A percentile compares a stretch with the other conserved stretches of the same genome.
Evolutionary conservation across 768 basidiomycete genomes (phyloP).

Genomic region (Collybia sp.): DNA sequence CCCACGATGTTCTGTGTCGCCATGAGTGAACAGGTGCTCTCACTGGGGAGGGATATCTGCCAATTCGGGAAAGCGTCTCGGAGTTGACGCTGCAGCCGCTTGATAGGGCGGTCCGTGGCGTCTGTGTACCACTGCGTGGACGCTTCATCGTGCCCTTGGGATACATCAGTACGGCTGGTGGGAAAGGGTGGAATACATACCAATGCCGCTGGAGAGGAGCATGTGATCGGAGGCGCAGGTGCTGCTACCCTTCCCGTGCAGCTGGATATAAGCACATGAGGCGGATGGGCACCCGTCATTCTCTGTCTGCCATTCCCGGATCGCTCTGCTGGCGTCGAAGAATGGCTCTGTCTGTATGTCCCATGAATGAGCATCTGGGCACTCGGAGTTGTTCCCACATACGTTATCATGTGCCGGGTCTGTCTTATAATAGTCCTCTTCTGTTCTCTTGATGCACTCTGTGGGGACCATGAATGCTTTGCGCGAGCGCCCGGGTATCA

Average conservation of each 20-base stretch:
- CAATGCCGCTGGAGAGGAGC: slow-evolving; percentile 42
- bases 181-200: slow-evolving; percentile 16
- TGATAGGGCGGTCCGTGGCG: slow-evolving; percentile 25
- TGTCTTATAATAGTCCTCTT: slow-evolving; percentile 32
- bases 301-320: slow-evolving; percentile 34
- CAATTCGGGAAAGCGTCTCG: slow-evolving; percentile 25
- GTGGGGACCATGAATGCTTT: slow-evolving; percentile 26
- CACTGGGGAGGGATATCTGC: slow-evolving; percentile 34
- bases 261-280: slow-evolving; percentile 40
- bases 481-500: slow-evolving; percentile 35
- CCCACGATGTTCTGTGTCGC: slow-evolving; percentile 44
- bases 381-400: slow-evolving; percentile 2
- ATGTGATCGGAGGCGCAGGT: slow-evolving; percentile 34
- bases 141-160: slow-evolving; percentile 12
- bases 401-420: slow-evolving; percentile 45
- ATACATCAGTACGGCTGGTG: neutral
- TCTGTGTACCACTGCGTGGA: slow-evolving; percentile 35
- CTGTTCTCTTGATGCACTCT: slow-evolving; percentile 23
- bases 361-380: neutral
- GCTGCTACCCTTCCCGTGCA: slow-evolving; percentile 38
- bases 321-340: slow-evolving; percentile 31
- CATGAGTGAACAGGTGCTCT: slow-evolving; percentile 33
- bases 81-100: slow-evolving; percentile 27
- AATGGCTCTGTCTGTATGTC: slow-evolving; percentile 36
- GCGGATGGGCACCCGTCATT: slow-evolving; percentile 31